A percentile compares a stretch with the other conserved stretches of the same genome.
Conservation (phyloP, 371 early-diverging fungal species). For the Phascolomyces articulosus region DNA sequence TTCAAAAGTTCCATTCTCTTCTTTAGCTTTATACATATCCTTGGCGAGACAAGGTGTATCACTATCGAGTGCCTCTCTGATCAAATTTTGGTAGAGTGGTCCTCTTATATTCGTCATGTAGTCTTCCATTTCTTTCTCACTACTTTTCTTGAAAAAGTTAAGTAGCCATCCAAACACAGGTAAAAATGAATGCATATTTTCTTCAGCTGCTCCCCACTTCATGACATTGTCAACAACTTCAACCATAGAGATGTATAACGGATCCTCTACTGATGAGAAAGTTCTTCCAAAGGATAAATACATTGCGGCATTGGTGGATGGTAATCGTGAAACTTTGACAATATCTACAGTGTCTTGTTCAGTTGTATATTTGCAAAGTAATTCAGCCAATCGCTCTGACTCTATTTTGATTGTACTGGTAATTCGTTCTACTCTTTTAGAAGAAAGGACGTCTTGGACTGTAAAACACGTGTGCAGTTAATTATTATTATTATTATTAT, state of each 20-base stretch:
- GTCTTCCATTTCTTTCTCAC: not conserved
- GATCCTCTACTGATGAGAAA: conserved; percentile 8
- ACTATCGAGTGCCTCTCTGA: not conserved
- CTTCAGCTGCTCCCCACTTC: not conserved
- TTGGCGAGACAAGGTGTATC: not conserved
- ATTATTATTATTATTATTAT: too few species aligned
- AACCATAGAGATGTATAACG: conserved; percentile 9
- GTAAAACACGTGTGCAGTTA: too few species aligned
- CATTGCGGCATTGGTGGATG: conserved; percentile 6
- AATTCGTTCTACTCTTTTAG: too few species aligned
- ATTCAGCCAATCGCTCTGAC: too few species aligned
- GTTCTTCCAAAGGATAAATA: conserved; percentile 5
- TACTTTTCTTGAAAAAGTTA: not conserved
- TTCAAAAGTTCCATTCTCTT: too few species aligned
- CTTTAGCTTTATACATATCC: not conserved
- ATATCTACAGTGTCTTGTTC: not conserved
- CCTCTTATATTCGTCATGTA: not conserved
- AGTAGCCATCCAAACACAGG: conserved; percentile 10
- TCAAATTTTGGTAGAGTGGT: not conserved
- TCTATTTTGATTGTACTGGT: too few species aligned
- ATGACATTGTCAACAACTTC: conserved; percentile 8
- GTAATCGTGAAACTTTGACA: not conserved
- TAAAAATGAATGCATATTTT: conserved; percentile 16
- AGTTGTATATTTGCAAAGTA: too few species aligned
- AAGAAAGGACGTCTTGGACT: too few species aligned